A percentile compares a stretch with the other conserved stretches of the same genome.
phyloP scores from a whole-genome alignment of 2,329 filamentous ascomycete genomes.

The Trichoderma atroviride region DNA sequence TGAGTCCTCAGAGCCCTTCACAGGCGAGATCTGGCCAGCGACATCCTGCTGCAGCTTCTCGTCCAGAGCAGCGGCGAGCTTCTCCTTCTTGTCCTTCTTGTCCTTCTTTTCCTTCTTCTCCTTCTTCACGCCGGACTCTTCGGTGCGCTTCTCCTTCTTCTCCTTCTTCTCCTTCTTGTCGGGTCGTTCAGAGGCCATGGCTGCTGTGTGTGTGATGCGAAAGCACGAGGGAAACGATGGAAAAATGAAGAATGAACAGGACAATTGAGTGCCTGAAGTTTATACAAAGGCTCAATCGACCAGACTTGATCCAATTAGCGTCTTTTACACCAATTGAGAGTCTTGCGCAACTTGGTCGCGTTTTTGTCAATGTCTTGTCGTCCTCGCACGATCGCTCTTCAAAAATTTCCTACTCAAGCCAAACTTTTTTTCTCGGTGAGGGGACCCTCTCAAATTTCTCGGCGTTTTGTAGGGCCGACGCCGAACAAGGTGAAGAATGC shows the following conservation, averaged over 20 bases:
- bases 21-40: slow-evolving; percentile 43
- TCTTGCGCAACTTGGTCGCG: slow-evolving; percentile 23
- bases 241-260: background rate
- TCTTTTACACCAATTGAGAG: slow-evolving; percentile 19
- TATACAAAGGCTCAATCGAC: background rate
- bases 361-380: slow-evolving; percentile 26
- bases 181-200: slow-evolving; percentile 53
- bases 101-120: slow-evolving; percentile 69
- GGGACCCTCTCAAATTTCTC: slow-evolving; percentile 35
- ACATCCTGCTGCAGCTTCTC: slow-evolving; percentile 63
- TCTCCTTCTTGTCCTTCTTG: slow-evolving; percentile 72
- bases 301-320: background rate
- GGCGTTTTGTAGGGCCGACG: slow-evolving; percentile 40
- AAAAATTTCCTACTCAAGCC: slow-evolving; percentile 35
- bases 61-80: slow-evolving; percentile 58
- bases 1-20: slow-evolving; percentile 46
- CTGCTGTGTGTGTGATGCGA: slow-evolving; percentile 29
- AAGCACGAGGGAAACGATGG: background rate
- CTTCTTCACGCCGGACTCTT: slow-evolving; percentile 58
- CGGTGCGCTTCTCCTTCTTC: slow-evolving; percentile 63
- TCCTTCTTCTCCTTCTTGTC: slow-evolving; percentile 61
- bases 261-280: background rate
- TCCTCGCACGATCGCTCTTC: slow-evolving; percentile 30
- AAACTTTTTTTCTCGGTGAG: slow-evolving; percentile 40
- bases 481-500: slow-evolving; percentile 27